Base-by-base conservation (phyloP, 495 filamentous ascomycete species). In the Podospora sp. region DNA sequence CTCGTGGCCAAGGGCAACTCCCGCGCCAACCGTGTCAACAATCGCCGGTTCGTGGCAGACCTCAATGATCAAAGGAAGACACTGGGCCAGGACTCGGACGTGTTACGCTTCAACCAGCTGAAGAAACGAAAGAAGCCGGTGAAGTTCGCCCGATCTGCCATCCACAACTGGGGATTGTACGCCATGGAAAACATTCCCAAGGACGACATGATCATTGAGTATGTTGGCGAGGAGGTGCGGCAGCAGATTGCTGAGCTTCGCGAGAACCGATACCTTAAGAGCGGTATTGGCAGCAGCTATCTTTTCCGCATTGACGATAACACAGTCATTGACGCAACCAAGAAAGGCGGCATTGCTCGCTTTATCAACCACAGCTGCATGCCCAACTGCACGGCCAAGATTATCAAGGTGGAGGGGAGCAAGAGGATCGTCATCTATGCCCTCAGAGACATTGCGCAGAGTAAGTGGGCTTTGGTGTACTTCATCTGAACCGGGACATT, bases 201-300 rank as follows among this genome's bases (percentile, higher is more conserved):
- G 70, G 96, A 97, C 75, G 95, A 99, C 77, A 97, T 99, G 93
- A 99, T 99, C 73, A 99, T 99, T 74, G 95, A 99, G 80, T 99
- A 99, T 75, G 95, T 99, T 20, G 95, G 95, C 63, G 96, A 99
- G 78, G 96, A 95, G 73, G 92, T 99, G 14, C 88, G 95, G 58
- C 95, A 98, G 78, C 91, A 94, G 75, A 94, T 99, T 67, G 94
- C 95, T 3, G 94, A 99, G 70, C 89, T 98, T 79, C 88, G 95
- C 60, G 95, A 99, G 81, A 84, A 87, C 57, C 87, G 89, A 63
- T 99, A 99, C 76, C 85, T 96, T 68, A 94, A 95, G 82, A 96
- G 94, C 73, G 95, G 95, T 21, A 97, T 99, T 71, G 95, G 95
- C 60, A 96, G 92, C 79, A 95, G 91, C 75, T 99, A 99, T 74